Conservation (phyloP, 108 stramenopile genomes). For the Pseudonitzschia multiseries region DNA sequence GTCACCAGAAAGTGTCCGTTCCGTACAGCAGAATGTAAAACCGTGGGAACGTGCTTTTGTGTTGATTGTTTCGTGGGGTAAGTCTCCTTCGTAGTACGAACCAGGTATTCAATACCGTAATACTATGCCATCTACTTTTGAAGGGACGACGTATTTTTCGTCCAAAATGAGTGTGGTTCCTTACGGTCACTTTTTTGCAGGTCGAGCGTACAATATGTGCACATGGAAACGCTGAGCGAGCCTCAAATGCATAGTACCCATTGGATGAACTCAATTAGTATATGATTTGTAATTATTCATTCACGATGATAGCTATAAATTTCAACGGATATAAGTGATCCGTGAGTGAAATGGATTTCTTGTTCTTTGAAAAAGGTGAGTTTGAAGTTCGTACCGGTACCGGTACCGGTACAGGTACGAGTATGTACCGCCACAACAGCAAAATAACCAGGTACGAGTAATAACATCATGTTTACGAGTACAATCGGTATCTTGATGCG, state of each 20-base stretch:
- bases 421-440: no score
- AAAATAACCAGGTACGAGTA: no score
- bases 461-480: no score
- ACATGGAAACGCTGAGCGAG: not conserved
- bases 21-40: not conserved
- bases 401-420: no score
- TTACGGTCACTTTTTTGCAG: not conserved
- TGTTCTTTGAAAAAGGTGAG: not conserved
- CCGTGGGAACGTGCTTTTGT: not conserved
- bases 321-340: not conserved
- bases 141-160: no score
- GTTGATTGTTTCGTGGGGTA: not conserved
- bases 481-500: no score
- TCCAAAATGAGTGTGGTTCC: no score
- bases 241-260: not conserved
- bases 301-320: not conserved
- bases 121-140: no score
- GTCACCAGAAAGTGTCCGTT: no score
- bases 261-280: not conserved
- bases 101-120: no score
- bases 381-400: not conserved
- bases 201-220: not conserved
- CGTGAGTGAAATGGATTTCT: not conserved
- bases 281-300: not conserved
- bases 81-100: not conserved